Base-by-base conservation (phyloP, 1,139 yeast species). In the Sugiyamaella neomexicana region DNA sequence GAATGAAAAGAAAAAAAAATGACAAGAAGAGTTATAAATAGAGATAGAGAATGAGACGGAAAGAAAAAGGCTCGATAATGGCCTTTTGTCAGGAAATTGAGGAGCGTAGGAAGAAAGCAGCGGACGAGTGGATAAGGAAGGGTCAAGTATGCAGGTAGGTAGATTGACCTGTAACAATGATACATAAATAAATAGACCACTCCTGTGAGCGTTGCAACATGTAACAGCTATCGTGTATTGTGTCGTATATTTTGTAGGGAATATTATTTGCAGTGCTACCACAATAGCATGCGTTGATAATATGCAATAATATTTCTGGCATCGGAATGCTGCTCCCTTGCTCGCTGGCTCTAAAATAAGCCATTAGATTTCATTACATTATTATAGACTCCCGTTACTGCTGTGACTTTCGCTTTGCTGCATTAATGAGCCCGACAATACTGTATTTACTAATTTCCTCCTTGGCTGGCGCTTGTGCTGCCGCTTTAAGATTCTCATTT, bases 391-490 rank as follows among this genome's bases (percentile, higher is more conserved):
- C 2, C 8, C 2, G 17, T 37, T 50, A 53, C 38, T 53, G 55
- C 41, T 53, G 55, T 3, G 56, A 54, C 16, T 45, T 34, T 15
- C 56, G 32, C 50, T 62, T 63, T 6, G 63, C 63, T 2, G 65
- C 66, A 37, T 54, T 59, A 55, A 64, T 56, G 20, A 64, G 31
- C 15, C 67, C 67, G 16, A 51, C 54, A 42, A 64, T 60, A 49
- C 65, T 62, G 41, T 53, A 58, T 32, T 58, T 56, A 51, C 66
- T 63, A 38, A 56, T 57, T 31, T 48, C 55, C 9, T 53, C 55
- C 7, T 6, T 17, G 17, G 10, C n/a, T 29, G 10, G 31, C 3
- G 15, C 38, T 29, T n/a, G 31, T 34, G 40, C 13, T 23, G 46
- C 40, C 12, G 46, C 13, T 34, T 40, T 27, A 17, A 48, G 34